Conservation (phyloP, 179 eudicot genomes). For the Silene vulgaris region DNA sequence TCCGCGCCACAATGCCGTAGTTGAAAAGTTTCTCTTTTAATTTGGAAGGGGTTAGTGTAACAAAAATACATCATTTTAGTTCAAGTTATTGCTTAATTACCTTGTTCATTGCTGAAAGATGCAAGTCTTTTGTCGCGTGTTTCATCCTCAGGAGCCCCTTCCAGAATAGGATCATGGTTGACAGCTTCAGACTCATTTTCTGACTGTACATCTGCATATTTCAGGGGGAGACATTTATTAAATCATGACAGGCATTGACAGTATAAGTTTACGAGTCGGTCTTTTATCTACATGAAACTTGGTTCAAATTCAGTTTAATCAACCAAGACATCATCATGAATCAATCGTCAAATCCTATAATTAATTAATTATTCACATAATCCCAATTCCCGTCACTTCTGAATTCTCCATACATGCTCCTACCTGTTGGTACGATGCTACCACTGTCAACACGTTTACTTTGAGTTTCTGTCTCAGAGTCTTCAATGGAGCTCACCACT, state of each 20-base stretch:
- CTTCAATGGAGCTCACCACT: background rate
- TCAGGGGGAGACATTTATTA: no score
- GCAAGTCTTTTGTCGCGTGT: background rate
- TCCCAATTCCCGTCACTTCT: background rate
- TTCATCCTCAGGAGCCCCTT: background rate
- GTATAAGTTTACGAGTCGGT: background rate
- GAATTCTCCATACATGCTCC: background rate
- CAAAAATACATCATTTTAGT: background rate
- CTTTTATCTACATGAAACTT: background rate
- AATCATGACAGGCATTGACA: no score
- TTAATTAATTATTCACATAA: no score
- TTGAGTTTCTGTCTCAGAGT: background rate
- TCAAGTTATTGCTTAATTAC: background rate
- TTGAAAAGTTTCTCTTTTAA: background rate
- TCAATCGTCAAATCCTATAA: background rate
- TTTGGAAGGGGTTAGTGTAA: background rate
- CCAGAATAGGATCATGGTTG: no score
- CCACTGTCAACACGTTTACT: background rate
- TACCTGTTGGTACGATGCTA: background rate
- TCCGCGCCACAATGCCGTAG: background rate
- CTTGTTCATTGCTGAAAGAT: background rate
- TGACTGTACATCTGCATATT: no score
- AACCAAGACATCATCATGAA: slow-evolving; percentile 1
- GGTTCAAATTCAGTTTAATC: background rate
- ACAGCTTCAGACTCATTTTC: background rate